phyloP scores from a whole-genome alignment of 2,329 filamentous ascomycete genomes.

The Botrytis elliptica region DNA sequence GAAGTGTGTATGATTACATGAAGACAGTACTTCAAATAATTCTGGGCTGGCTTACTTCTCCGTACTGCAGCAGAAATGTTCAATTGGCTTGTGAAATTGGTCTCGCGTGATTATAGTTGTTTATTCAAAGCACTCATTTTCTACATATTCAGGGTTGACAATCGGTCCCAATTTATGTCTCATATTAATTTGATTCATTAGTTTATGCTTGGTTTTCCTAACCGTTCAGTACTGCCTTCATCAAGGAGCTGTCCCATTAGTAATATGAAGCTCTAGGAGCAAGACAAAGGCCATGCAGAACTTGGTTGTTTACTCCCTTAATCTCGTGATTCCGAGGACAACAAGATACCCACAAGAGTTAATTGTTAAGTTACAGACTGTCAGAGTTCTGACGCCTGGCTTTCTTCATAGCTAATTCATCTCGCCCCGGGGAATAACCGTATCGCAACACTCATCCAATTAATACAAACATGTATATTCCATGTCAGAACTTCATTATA shows the following conservation, averaged over 20 bases:
- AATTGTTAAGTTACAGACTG: neutral
- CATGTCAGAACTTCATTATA: neutral
- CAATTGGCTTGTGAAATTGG: neutral
- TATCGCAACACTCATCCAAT: neutral
- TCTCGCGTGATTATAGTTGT: neutral
- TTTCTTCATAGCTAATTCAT: neutral
- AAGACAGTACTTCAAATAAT: constrained; percentile 11
- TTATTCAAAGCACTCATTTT: neutral
- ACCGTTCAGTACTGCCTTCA: neutral
- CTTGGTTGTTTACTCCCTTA: neutral
- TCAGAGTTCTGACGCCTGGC: neutral
- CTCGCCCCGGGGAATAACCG: neutral
- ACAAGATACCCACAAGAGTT: neutral
- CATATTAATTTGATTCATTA: neutral
- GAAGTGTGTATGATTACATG: constrained; percentile 33
- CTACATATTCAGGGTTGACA: neutral
- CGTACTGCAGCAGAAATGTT: neutral
- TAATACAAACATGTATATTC: neutral
- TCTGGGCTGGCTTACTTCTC: neutral
- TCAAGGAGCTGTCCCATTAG: neutral
- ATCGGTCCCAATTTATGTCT: neutral
- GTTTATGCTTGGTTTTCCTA: neutral
- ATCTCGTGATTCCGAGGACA: neutral
- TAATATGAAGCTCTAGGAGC: neutral
- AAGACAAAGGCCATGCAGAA: neutral